phyloP scores from a whole-genome alignment of 163 green algal genomes.

The Prototheca cutis region DNA sequence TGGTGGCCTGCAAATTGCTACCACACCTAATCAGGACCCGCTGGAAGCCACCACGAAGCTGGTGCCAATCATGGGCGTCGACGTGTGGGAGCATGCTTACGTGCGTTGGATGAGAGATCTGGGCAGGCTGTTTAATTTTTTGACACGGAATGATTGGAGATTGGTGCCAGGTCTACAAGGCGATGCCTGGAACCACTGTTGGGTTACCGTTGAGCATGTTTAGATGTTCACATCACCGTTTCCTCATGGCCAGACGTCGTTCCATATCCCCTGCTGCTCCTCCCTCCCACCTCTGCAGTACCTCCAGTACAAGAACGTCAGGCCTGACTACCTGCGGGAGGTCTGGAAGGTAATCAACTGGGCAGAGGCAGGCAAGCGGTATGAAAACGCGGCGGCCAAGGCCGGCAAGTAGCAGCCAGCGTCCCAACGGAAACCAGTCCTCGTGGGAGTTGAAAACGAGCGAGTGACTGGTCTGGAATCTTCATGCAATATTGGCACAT shows the following conservation, averaged over 20 bases:
- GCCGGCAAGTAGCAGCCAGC: too few relatives aligned
- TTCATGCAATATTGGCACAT: too few relatives aligned
- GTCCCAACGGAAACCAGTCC: too few relatives aligned
- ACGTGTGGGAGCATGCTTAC: conserved; percentile 85
- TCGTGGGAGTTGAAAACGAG: too few relatives aligned
- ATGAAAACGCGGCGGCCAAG: conserved; percentile 15
- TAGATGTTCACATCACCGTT: too few relatives aligned
- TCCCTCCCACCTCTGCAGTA: conserved; percentile 14
- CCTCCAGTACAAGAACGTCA: conserved; percentile 94
- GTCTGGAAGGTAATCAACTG: conserved; percentile 95
- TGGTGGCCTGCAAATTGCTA: conserved; percentile 60
- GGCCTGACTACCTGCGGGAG: conserved; percentile 88
- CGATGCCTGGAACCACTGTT: too few relatives aligned
- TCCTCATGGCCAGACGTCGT: too few relatives aligned
- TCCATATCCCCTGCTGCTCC: background rate
- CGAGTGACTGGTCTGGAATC: too few relatives aligned
- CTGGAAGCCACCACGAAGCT: conserved; percentile 49
- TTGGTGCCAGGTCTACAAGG: too few relatives aligned
- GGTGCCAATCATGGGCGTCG: conserved; percentile 81
- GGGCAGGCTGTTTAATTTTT: too few relatives aligned
- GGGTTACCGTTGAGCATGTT: too few relatives aligned
- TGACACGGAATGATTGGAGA: too few relatives aligned
- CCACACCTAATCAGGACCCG: conserved; percentile 87
- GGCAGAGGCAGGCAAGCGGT: conserved; percentile 66
- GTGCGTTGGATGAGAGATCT: conserved; percentile 3